A percentile compares a stretch with the other conserved stretches of the same genome.
phyloP scores from a whole-genome alignment of 2,329 filamentous ascomycete genomes.

The Pseudocercospora pini-densiflorae region DNA sequence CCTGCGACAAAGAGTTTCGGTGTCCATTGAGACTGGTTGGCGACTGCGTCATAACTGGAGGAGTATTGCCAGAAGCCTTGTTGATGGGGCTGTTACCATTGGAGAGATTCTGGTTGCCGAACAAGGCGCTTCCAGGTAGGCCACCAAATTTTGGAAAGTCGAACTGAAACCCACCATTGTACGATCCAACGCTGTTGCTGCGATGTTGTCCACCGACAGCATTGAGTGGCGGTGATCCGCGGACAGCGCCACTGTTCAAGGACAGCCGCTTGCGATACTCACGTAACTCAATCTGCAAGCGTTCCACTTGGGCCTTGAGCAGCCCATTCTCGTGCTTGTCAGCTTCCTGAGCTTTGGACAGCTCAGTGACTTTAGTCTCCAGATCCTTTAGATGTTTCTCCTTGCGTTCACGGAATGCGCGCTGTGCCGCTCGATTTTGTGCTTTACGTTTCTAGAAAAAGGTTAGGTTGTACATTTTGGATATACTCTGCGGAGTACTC shows the following conservation, averaged over 20 bases:
- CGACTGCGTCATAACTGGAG: conserved; percentile 32
- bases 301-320: conserved; percentile 85
- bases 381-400: conserved; percentile 88
- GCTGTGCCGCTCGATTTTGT: conserved; percentile 89
- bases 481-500: conserved; percentile 54
- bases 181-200: conserved; percentile 33
- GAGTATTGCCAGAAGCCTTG: conserved; percentile 31
- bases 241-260: conserved; percentile 56
- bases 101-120: conserved; percentile 38
- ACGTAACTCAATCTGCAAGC: conserved; percentile 79
- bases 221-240: conserved; percentile 53
- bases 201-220: conserved; percentile 34
- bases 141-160: conserved; percentile 94
- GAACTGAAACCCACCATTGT: conserved; percentile 78
- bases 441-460: conserved; percentile 84
- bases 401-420: conserved; percentile 92
- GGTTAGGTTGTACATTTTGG: background rate
- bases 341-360: conserved; percentile 80
- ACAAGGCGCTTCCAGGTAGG: conserved; percentile 62
- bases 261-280: conserved; percentile 90
- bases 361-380: conserved; percentile 69
- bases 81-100: conserved; percentile 45
- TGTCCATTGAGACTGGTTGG: conserved; percentile 21
- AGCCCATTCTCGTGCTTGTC: conserved; percentile 84
- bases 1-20: conserved; percentile 16